A percentile compares a stretch with the other conserved stretches of the same genome.
phyloP scores from a whole-genome alignment of 495 filamentous ascomycete genomes.

The Acidomyces sp. region DNA sequence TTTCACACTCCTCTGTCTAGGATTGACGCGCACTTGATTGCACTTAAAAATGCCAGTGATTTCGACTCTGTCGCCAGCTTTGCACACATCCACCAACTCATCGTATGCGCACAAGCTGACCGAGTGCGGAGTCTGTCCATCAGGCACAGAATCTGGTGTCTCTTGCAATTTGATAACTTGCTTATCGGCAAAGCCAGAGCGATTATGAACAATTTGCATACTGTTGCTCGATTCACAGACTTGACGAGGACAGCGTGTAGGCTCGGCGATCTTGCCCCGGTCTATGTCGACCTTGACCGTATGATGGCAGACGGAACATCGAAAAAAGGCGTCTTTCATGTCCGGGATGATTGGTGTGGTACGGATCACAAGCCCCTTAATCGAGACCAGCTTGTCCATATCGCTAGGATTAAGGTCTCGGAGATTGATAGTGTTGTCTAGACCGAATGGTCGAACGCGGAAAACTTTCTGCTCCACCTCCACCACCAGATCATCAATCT shows the following conservation, averaged over 20 bases:
- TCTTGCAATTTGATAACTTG: constrained; percentile 98
- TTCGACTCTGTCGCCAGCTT: constrained; percentile 90
- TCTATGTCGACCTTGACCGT: constrained; percentile 83
- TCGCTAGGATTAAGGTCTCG: constrained; percentile 83
- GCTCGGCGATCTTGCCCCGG: constrained; percentile 89
- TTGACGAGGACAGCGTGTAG: constrained; percentile 75
- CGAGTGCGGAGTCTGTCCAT: constrained; percentile 96
- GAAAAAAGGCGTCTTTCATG: constrained; percentile 93
- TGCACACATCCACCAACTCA: constrained; percentile 93
- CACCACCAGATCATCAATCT: constrained; percentile 46
- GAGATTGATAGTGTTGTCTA: constrained; percentile 80
- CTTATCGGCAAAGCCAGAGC: constrained; percentile 88
- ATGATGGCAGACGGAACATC: constrained; percentile 83
- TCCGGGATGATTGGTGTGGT: constrained; percentile 94
- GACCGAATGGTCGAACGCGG: constrained; percentile 78
- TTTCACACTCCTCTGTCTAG: constrained; percentile 82
- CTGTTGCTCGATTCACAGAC: constrained; percentile 77
- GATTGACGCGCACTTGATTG: constrained; percentile 89
- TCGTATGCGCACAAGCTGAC: constrained; percentile 95
- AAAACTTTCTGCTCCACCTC: constrained; percentile 61
- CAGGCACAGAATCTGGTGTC: constrained; percentile 84
- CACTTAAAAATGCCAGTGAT: constrained; percentile 94
- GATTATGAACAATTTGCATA: constrained; percentile 97
- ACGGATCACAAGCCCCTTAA: constrained; percentile 94
- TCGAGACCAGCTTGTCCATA: constrained; percentile 80